Evolutionary conservation across 2,329 filamentous ascomycete species (phyloP).

Genomic region (Aspergillus arachidicola): DNA sequence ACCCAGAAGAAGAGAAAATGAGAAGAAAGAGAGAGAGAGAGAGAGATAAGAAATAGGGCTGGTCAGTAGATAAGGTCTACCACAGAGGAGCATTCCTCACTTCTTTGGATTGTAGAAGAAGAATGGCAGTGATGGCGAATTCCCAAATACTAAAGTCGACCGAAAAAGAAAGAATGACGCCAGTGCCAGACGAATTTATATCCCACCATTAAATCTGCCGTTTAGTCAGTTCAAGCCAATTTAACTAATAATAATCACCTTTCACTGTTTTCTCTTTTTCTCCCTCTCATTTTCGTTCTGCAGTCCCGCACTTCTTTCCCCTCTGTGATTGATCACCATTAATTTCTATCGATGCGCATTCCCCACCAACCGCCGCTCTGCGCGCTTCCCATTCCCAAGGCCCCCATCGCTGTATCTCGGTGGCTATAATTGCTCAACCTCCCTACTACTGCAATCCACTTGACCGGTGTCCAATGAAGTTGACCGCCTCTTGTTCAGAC

Average conservation of each 20-base stretch:
- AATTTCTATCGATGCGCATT: background rate
- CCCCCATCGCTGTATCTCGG: background rate
- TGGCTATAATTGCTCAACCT: background rate
- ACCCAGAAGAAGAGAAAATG: too few species aligned
- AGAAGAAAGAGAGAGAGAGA: background rate
- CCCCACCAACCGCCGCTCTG: background rate
- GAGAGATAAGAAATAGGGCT: background rate
- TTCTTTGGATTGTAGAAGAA: background rate
- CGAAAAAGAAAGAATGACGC: background rate
- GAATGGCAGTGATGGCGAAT: background rate
- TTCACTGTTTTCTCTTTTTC: background rate
- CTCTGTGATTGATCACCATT: background rate
- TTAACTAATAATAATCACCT: background rate
- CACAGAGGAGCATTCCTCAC: background rate
- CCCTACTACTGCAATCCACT: slow-evolving; percentile 14
- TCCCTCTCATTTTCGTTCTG: background rate
- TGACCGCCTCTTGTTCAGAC: slow-evolving; percentile 13
- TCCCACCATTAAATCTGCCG: background rate
- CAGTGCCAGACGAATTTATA: background rate
- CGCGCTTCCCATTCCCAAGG: background rate
- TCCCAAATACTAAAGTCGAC: too few species aligned
- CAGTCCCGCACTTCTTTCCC: background rate
- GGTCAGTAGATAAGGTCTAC: background rate
- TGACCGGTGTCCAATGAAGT: slow-evolving; percentile 17
- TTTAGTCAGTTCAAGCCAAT: background rate